Evolutionary conservation across 306 rosid genomes (phyloP).

Genomic region (Astragalus membranaceus): DNA sequence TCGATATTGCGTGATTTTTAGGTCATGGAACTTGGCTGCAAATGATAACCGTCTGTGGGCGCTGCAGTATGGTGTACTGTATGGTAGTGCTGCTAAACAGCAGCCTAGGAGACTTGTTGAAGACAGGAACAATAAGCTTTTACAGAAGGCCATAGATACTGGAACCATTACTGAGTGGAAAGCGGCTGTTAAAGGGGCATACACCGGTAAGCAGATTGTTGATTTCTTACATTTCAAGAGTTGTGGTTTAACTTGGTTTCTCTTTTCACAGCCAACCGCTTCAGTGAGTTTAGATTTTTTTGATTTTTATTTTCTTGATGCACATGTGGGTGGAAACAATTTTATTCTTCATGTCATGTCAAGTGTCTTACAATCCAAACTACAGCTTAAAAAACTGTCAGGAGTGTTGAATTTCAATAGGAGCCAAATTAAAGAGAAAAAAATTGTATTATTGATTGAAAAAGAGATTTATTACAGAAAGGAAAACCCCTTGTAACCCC

Average conservation of each 20-base stretch:
- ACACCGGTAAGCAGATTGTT: constrained; percentile 39
- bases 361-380: not conserved
- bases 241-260: not conserved
- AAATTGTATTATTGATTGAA: no score
- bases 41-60: constrained; percentile 63
- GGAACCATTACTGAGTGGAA: constrained; percentile 44
- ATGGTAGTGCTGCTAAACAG: constrained; percentile 30
- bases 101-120: constrained; percentile 16
- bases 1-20: constrained; percentile 25
- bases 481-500: no score
- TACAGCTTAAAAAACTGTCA: not conserved
- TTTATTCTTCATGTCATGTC: not conserved
- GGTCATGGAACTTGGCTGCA: constrained; percentile 88
- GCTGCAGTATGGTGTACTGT: constrained; percentile 43
- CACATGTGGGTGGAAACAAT: not conserved
- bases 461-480: no score
- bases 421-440: no score
- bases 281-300: not conserved
- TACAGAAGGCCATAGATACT: constrained; percentile 13
- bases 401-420: not conserved
- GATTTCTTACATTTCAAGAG: not conserved
- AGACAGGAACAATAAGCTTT: constrained; percentile 8
- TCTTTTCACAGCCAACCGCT: not conserved
- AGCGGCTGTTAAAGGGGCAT: constrained; percentile 54
- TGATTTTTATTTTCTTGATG: not conserved